Evolutionary conservation across 1,284 basidiomycete species (phyloP).

Genomic region (Naganishia sp.): DNA sequence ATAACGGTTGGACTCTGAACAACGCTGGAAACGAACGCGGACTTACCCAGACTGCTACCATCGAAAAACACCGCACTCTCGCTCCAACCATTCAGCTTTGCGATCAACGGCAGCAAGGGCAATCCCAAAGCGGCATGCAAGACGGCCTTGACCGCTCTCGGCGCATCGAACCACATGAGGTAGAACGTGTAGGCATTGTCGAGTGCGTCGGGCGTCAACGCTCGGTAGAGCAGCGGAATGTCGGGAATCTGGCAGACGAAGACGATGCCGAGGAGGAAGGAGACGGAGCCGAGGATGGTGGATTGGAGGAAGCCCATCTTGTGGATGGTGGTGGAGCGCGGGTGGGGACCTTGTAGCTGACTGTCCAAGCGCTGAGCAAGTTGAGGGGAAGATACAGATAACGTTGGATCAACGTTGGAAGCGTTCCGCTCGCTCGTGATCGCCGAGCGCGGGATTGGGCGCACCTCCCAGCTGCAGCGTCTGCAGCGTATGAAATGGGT

Average conservation of each 20-base stretch:
- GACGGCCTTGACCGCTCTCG: constrained; percentile 82
- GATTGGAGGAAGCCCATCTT: constrained; percentile 82
- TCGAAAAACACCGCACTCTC: constrained; percentile 92
- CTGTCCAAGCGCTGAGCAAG: not conserved
- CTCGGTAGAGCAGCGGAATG: constrained; percentile 73
- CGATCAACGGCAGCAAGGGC: constrained; percentile 68
- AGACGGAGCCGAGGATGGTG: constrained; percentile 74
- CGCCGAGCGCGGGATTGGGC: not conserved
- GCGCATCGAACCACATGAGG: constrained; percentile 83
- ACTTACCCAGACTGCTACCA: constrained; percentile 73
- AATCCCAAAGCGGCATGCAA: constrained; percentile 78
- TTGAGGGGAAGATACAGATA: not conserved
- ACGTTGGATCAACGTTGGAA: not conserved
- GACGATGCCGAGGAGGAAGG: constrained; percentile 82
- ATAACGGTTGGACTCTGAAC: not conserved
- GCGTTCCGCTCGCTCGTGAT: not conserved
- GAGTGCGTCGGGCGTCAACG: constrained; percentile 63
- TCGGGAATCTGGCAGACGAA: constrained; percentile 79
- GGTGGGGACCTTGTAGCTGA: not conserved
- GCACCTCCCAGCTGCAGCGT: not conserved
- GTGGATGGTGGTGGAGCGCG: not conserved
- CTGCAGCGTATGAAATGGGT: not conserved
- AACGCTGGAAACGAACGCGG: not conserved
- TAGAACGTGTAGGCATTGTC: constrained; percentile 82
- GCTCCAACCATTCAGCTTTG: constrained; percentile 79